These are phyloP conservation scores for Jasminum sambac DNA, from an alignment of 257 asterid genomes.

Conservation along the genomic window DNA sequence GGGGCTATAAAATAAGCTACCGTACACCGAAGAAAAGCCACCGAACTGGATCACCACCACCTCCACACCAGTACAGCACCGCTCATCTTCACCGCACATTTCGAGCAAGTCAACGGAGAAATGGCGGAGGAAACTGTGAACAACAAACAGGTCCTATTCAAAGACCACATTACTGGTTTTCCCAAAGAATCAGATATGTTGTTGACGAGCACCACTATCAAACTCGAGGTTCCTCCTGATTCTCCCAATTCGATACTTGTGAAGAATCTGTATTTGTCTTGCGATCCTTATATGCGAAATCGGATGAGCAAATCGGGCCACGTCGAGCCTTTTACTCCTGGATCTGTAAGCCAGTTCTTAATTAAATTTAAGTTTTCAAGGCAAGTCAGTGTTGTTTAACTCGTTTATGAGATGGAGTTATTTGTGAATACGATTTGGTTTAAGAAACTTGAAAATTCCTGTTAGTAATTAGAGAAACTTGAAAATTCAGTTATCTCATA, in stretches of 20 bases:
- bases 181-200: slow-evolving; percentile 12
- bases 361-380: background rate
- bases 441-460: no score
- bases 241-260: slow-evolving; percentile 6
- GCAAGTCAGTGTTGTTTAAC: no score
- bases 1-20: background rate
- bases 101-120: background rate
- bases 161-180: slow-evolving; percentile 11
- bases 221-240: slow-evolving; percentile 6
- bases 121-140: slow-evolving; percentile 10
- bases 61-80: background rate
- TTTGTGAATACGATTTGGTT: no score
- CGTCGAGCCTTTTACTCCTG: slow-evolving; percentile 1
- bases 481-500: no score
- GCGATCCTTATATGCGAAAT: slow-evolving; percentile 16
- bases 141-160: slow-evolving; percentile 11
- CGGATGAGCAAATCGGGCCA: slow-evolving; percentile 13
- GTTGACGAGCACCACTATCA: background rate
- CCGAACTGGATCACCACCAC: background rate
- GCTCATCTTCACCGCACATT: background rate
- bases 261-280: slow-evolving; percentile 19
- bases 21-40: background rate
- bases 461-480: no score
- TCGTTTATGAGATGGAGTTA: no score
- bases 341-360: background rate